Evolutionary conservation across 306 rosid genomes (phyloP), one percentile per base, ranked within the genome.

Genomic region (Trichosanthes truncata): DNA sequence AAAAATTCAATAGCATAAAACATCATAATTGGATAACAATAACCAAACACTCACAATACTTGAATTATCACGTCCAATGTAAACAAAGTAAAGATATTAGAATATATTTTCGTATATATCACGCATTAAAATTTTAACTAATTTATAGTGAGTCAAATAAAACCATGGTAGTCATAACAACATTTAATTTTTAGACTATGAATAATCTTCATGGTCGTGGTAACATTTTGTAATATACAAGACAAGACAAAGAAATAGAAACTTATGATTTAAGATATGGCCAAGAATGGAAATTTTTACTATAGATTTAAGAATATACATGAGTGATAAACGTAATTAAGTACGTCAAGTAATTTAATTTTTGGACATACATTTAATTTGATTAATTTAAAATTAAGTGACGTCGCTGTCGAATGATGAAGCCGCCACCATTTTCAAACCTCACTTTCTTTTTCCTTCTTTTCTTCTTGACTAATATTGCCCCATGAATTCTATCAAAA

Each of bases 381-480:
- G 36, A 25, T 61, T 26, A 29, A 66, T 35, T 18, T 35, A 35
- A 66, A 63, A 7, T 9, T 3, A 68, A 71, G 56, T 71, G 56
- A 12, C 6, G 76, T 71, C 55, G 36, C 21, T 71, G 20, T 71
- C 75, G 20, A 43, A 40, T 68, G 75, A 68, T 68, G 52, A 68
- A 68, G 75, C 75, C 75, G 75, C 75, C 75, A 40, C 75, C 75
- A 40, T 7, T 68, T 68, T 66, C 74, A 35, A 36, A n/a, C 48
- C 71, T 63, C 29, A 11, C 6, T 29, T 63, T 33, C 23, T 6
- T 15, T 23, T 49, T 33, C 6, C 13, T 63, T 33, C 23, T 6
- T 15, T 23, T 49, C 15, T 33, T 13, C 41, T 29, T 29, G 33
- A 29, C 33, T 29, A 29, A 29, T 29, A 29, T 29, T 29, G 33